These are phyloP conservation scores for Gloeophyllum trabeum DNA, from an alignment of 768 basidiomycete genomes.

Conservation along the genomic window DNA sequence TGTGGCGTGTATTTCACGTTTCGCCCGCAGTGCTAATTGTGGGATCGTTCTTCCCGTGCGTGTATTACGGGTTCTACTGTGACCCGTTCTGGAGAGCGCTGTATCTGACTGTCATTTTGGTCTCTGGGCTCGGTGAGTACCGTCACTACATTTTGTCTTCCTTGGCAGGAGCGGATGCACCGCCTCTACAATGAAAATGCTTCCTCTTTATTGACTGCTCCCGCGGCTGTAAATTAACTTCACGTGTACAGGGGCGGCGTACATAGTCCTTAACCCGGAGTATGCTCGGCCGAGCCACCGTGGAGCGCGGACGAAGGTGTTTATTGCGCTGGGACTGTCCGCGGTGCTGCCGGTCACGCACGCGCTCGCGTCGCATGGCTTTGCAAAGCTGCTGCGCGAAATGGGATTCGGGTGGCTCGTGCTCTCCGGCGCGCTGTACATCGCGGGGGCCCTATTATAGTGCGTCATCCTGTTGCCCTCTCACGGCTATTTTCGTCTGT, in stretches of 20 bases:
- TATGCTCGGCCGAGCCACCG: constrained; percentile 69
- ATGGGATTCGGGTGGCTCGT: constrained; percentile 69
- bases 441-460: constrained; percentile 74
- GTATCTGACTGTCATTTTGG: constrained; percentile 40
- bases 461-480: constrained; percentile 30
- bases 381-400: constrained; percentile 36
- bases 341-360: constrained; percentile 64
- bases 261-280: constrained; percentile 68
- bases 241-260: constrained; percentile 40
- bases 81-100: constrained; percentile 37
- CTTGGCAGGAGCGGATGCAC: no score
- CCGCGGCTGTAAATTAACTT: neutral
- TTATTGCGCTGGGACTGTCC: constrained; percentile 66
- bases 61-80: constrained; percentile 76
- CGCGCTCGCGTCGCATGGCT: constrained; percentile 46
- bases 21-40: constrained; percentile 42
- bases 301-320: constrained; percentile 65
- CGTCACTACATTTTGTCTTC: no score
- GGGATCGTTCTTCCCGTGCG: constrained; percentile 67
- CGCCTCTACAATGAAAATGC: no score
- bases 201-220: neutral
- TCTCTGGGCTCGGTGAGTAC: constrained; percentile 47
- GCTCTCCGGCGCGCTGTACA: constrained; percentile 62
- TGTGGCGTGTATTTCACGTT: constrained; percentile 3
- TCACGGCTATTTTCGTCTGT: constrained; percentile 12